Base-by-base conservation (phyloP, 2,329 filamentous ascomycete genomes). In the Hirsutella rhossiliensis region DNA sequence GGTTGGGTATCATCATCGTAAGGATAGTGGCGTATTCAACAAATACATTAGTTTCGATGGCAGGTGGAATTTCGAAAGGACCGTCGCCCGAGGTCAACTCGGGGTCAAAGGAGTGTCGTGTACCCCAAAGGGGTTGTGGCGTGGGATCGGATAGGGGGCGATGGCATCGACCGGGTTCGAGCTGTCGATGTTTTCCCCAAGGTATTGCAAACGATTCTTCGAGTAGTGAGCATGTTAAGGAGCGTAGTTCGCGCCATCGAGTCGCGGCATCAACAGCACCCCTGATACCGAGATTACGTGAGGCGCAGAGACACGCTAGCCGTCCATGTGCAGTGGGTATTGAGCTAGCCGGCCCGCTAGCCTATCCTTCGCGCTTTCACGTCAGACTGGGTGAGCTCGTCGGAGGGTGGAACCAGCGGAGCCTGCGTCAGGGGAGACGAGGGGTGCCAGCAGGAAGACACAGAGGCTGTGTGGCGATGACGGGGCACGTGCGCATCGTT, bases 401-500 rank as follows among this genome's bases (percentile, higher is more conserved):
- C 49, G 18, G 56, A 54, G 32, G 41, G 28, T 15, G 31, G 40
- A 6, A 59, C 52, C 44, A 62, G 46, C 12, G 58, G 58, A 39
- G 56, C 48, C 48, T 59, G 62, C 39, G 56, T 52, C 32, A 64
- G 55, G 38, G 62, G 60, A 41, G 62, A 64, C 13, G 57, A 54
- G 47, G 61, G 52, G 55, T 65, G 56, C 51, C 60, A 53, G 32
- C 50, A 53, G 39, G 61, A 59, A 50, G 65, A 57, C 50, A 59
- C 45, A 43, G 64, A 59, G 47, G 59, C 48, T 44, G 59, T 61
- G 52, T 60, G 57, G 51, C 65, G 57, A 55, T 70, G 65, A 54
- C 65, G 62, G 43, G 61, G 60, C 47, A 61, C 52, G 17, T 40
- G 44, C 27, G 55, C 55, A 27, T 57, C 51, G 43, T 56, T 53